Percentiles rank a stretch among this genome's conserved stretches.
phyloP scores from a whole-genome alignment of 2,329 filamentous ascomycete genomes.

The Colletotrichum sp. region DNA sequence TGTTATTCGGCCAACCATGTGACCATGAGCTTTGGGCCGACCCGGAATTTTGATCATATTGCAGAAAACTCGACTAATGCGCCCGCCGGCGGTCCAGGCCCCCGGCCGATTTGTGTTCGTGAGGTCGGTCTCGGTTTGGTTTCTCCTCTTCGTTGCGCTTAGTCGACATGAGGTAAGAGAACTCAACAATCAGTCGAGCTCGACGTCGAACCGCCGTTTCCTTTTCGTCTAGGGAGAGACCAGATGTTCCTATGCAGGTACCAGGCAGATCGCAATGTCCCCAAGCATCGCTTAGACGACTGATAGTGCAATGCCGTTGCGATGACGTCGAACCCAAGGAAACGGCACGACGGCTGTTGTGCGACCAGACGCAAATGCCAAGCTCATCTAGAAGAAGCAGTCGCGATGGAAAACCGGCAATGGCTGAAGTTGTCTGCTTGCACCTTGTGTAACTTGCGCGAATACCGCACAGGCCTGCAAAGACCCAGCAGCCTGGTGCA shows the following conservation, averaged over 20 bases:
- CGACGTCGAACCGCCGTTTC: not conserved
- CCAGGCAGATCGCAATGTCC: not conserved
- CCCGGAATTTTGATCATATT: conserved; percentile 3
- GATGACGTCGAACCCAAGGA: not conserved
- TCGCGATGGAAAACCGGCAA: not conserved
- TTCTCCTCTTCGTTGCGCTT: not conserved
- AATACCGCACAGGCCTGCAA: not conserved
- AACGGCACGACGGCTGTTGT: not conserved
- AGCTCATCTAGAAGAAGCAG: not conserved
- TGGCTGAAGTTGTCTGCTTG: not conserved
- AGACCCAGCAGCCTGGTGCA: not conserved
- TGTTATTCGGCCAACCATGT: not conserved
- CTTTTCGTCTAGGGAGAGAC: not conserved
- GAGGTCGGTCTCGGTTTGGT: not conserved
- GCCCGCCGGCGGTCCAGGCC: not conserved
- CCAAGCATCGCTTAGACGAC: not conserved
- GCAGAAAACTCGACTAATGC: not conserved
- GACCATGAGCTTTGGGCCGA: not conserved
- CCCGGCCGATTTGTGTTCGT: not conserved
- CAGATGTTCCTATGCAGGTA: not conserved
- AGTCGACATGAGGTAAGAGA: not conserved
- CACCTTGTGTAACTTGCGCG: not conserved
- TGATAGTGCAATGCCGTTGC: not conserved
- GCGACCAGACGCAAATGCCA: not conserved
- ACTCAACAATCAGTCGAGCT: not conserved